Percentiles rank a stretch among this genome's conserved stretches.
Evolutionary conservation across 306 rosid species (phyloP).

Genomic region (Senna tora): DNA sequence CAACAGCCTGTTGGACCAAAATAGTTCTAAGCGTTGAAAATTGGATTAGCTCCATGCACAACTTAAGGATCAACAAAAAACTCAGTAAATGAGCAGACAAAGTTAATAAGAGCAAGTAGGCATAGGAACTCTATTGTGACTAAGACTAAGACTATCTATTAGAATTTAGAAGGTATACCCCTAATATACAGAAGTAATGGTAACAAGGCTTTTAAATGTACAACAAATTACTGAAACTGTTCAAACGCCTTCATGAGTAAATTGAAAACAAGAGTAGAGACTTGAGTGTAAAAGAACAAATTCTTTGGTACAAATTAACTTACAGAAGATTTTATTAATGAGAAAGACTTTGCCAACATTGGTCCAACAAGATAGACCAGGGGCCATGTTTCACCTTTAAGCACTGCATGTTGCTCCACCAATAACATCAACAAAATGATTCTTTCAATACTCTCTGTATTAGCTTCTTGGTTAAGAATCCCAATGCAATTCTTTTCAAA

Average conservation of each 20-base stretch:
- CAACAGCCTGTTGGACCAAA: slow-evolving; percentile 14
- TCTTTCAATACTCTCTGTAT: slow-evolving; percentile 53
- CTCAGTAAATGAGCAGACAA: slow-evolving; percentile 18
- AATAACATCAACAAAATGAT: slow-evolving; percentile 64
- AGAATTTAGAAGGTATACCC: slow-evolving; percentile 11
- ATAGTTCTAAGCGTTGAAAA: not conserved
- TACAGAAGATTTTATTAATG: slow-evolving; percentile 72
- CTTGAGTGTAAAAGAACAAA: slow-evolving; percentile 3
- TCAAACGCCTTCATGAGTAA: slow-evolving; percentile 10
- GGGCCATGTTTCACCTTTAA: slow-evolving; percentile 81
- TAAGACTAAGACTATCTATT: slow-evolving; percentile 19
- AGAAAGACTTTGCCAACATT: slow-evolving; percentile 67
- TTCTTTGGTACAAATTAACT: slow-evolving; percentile 45
- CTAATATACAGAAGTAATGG: slow-evolving; percentile 13
- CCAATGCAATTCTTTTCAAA: slow-evolving; percentile 60
- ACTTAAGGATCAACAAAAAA: slow-evolving; percentile 18
- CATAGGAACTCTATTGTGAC: slow-evolving; percentile 21
- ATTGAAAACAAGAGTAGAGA: slow-evolving; percentile 15
- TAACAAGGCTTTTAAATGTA: not conserved
- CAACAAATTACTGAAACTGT: not conserved
- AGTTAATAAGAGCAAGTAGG: not conserved
- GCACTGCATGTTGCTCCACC: slow-evolving; percentile 70
- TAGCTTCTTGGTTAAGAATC: slow-evolving; percentile 56
- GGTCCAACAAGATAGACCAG: slow-evolving; percentile 86
- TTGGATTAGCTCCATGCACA: slow-evolving; percentile 24